Conservation (phyloP, 1,284 basidiomycete species). For the Mrakiaceae sp. region DNA sequence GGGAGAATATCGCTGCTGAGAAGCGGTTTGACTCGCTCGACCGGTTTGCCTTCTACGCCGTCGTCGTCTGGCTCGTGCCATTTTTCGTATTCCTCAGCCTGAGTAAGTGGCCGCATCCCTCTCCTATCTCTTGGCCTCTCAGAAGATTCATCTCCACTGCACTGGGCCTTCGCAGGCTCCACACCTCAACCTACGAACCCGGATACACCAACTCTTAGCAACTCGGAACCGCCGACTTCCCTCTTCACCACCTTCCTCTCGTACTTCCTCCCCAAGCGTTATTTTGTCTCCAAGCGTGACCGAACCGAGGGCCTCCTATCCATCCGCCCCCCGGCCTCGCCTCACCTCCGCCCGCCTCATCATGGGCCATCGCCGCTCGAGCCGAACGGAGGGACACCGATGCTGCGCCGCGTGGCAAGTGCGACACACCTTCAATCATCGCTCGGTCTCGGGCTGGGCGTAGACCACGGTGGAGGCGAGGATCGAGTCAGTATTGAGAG, state of each 20-base stretch:
- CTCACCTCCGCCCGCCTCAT: too few relatives aligned
- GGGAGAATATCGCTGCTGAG: slow-evolving; percentile 2
- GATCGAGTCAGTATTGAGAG: too few relatives aligned
- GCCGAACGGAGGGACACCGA: too few relatives aligned
- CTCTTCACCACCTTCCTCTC: slow-evolving; percentile 6
- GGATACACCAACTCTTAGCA: neutral
- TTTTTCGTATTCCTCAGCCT: slow-evolving; percentile 84
- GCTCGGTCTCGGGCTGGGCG: too few relatives aligned
- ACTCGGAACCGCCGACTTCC: neutral
- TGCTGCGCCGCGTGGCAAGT: too few relatives aligned
- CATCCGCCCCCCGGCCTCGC: neutral
- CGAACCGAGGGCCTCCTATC: slow-evolving; percentile 15
- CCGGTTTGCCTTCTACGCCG: slow-evolving; percentile 53
- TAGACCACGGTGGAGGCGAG: too few relatives aligned
- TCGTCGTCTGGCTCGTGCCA: slow-evolving; percentile 86
- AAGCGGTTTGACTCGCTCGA: slow-evolving; percentile 8
- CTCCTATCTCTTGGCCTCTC: neutral
- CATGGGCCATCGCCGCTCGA: too few relatives aligned
- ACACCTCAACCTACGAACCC: slow-evolving; percentile 1
- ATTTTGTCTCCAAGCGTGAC: slow-evolving; percentile 2
- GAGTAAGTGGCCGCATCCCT: slow-evolving; percentile 35
- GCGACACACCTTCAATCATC: too few relatives aligned
- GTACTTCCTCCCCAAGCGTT: slow-evolving; percentile 6
- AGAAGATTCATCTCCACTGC: neutral
- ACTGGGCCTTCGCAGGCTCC: neutral